Evolutionary conservation across 306 rosid genomes (phyloP).

Genomic region (Benincasa hispida): DNA sequence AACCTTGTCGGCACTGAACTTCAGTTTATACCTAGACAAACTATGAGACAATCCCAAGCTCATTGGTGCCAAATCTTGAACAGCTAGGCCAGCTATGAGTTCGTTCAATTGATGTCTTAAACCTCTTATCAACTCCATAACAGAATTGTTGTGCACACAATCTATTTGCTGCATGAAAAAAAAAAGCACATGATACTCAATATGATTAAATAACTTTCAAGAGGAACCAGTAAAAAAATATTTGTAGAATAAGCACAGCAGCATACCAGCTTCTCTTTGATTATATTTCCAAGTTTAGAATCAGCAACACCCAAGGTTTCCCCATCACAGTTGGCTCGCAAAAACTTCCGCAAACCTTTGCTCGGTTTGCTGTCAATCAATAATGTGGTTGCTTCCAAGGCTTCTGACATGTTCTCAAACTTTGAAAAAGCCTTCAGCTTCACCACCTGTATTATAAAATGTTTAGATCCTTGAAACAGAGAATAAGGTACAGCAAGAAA

Average conservation of each 20-base stretch:
- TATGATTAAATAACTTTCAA: neutral
- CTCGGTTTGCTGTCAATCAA: constrained; percentile 75
- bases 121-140: constrained; percentile 95
- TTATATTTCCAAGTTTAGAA: constrained; percentile 75
- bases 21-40: constrained; percentile 73
- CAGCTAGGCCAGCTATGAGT: constrained; percentile 64
- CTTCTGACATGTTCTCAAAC: constrained; percentile 79
- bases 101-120: constrained; percentile 72
- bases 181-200: neutral
- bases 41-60: constrained; percentile 94
- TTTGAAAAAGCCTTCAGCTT: constrained; percentile 82
- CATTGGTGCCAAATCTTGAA: constrained; percentile 94
- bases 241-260: neutral
- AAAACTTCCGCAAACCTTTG: constrained; percentile 81
- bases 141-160: constrained; percentile 62
- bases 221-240: neutral
- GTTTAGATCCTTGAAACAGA: neutral
- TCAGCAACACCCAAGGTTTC: constrained; percentile 79
- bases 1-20: constrained; percentile 97
- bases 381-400: constrained; percentile 69
- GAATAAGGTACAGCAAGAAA: neutral
- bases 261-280: constrained; percentile 80
- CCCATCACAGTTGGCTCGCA: constrained; percentile 61
- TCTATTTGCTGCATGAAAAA: constrained; percentile 61
- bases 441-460: constrained; percentile 40